Evolutionary conservation across 345 rosid genomes (phyloP).

Genomic region (Pugionium cornutum): DNA sequence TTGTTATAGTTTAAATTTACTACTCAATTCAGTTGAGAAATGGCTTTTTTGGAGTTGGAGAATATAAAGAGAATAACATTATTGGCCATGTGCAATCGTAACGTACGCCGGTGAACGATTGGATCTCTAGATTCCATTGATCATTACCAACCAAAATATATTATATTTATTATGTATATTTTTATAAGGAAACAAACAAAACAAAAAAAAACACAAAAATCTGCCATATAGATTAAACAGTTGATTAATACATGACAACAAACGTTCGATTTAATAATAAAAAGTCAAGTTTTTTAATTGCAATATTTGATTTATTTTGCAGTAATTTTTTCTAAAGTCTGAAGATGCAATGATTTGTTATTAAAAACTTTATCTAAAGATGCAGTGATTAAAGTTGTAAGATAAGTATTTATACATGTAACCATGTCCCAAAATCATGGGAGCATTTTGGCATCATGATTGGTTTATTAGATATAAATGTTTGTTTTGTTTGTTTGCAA

Average conservation of each 20-base stretch:
- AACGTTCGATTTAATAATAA: not conserved
- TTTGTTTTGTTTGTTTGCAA: slow-evolving; percentile 16
- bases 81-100: not conserved
- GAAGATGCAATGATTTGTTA: slow-evolving; percentile 15
- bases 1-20: no score
- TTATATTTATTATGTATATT: no score
- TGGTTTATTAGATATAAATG: slow-evolving; percentile 7
- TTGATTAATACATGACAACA: not conserved
- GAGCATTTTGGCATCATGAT: slow-evolving; percentile 24
- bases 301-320: not conserved
- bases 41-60: not conserved
- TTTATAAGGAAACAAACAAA: not conserved
- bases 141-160: not conserved
- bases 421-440: slow-evolving; percentile 23
- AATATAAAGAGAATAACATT: not conserved
- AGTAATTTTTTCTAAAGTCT: not conserved
- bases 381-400: slow-evolving; percentile 14
- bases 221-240: not conserved
- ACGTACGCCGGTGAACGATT: not conserved
- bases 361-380: not conserved
- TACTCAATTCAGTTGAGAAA: no score
- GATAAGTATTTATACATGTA: slow-evolving; percentile 15
- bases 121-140: not conserved
- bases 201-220: not conserved
- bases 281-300: slow-evolving; percentile 3